phyloP scores from a whole-genome alignment of 2,329 filamentous ascomycete genomes.

The Colletotrichum sp. region DNA sequence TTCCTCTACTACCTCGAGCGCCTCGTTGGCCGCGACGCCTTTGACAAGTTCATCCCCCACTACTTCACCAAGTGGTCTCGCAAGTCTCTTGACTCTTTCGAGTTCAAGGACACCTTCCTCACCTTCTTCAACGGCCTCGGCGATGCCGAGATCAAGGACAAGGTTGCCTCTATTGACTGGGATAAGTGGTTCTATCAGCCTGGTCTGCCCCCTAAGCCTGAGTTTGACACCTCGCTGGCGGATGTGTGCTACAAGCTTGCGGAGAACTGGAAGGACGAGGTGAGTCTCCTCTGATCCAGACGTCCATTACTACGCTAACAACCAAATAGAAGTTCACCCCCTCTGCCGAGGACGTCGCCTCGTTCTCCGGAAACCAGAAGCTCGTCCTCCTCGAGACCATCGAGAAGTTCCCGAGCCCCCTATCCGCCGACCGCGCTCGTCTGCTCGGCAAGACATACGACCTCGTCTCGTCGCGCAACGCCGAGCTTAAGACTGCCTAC shows the following conservation, averaged over 20 bases:
- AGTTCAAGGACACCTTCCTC: constrained; percentile 89
- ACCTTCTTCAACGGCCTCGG: constrained; percentile 77
- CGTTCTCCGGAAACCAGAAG: constrained; percentile 85
- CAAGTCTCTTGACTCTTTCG: constrained; percentile 90
- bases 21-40: constrained; percentile 82
- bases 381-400: constrained; percentile 89
- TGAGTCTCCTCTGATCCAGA: too few relatives aligned
- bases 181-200: constrained; percentile 87
- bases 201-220: constrained; percentile 86
- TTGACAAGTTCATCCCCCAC: constrained; percentile 94
- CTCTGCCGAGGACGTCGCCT: constrained; percentile 68
- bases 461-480: constrained; percentile 77
- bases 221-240: constrained; percentile 87
- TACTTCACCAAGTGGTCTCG: constrained; percentile 88
- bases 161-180: constrained; percentile 83
- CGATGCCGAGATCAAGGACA: constrained; percentile 67
- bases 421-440: constrained; percentile 70
- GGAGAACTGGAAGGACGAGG: constrained; percentile 75
- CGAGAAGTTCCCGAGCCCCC: constrained; percentile 68
- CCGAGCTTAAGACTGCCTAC: constrained; percentile 84
- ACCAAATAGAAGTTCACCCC: constrained; percentile 70
- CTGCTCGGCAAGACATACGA: constrained; percentile 78
- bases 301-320: too few relatives aligned
- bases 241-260: constrained; percentile 85
- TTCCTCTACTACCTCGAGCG: constrained; percentile 92